Percentiles rank a stretch among this genome's conserved stretches.
Evolutionary conservation across 805 yeast genomes (phyloP).

Genomic region (Hanseniaspora pseudoguilliermondii): DNA sequence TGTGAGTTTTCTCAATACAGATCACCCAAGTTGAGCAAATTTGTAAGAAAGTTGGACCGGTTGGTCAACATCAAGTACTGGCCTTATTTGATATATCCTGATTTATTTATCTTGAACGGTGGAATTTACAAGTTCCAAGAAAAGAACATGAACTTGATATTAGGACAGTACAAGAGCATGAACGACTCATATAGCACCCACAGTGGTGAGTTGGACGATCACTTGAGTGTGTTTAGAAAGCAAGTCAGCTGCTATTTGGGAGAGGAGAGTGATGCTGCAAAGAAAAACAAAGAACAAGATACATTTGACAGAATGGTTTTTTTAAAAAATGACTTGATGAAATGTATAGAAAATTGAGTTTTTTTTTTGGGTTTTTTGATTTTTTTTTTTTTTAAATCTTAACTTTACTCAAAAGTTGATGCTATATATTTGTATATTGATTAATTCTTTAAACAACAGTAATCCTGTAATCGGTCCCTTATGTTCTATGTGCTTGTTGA

Average conservation of each 20-base stretch:
- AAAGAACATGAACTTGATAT: slow-evolving; percentile 48
- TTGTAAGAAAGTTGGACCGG: slow-evolving; percentile 74
- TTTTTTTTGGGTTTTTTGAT: no score
- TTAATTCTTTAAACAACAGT: no score
- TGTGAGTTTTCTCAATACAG: slow-evolving; percentile 89
- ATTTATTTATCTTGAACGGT: slow-evolving; percentile 76
- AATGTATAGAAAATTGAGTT: not conserved
- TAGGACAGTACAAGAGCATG: slow-evolving; percentile 80
- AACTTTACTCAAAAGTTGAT: no score
- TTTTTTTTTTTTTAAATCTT: no score
- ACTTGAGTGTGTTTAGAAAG: slow-evolving; percentile 32
- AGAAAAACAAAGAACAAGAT: slow-evolving; percentile 28
- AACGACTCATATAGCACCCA: slow-evolving; percentile 17
- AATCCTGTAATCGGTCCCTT: no score
- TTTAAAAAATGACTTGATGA: not conserved
- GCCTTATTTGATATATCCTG: slow-evolving; percentile 78
- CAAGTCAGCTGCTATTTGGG: slow-evolving; percentile 20
- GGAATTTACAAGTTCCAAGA: slow-evolving; percentile 77
- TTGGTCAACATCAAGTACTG: slow-evolving; percentile 57
- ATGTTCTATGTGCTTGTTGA: no score
- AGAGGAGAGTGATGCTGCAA: slow-evolving; percentile 32
- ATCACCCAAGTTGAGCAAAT: slow-evolving; percentile 88
- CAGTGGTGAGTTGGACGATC: not conserved
- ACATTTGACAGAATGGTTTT: slow-evolving; percentile 6
- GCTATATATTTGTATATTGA: no score